Conservation (phyloP, 2,329 filamentous ascomycete species). For the Thelonectria olida region DNA sequence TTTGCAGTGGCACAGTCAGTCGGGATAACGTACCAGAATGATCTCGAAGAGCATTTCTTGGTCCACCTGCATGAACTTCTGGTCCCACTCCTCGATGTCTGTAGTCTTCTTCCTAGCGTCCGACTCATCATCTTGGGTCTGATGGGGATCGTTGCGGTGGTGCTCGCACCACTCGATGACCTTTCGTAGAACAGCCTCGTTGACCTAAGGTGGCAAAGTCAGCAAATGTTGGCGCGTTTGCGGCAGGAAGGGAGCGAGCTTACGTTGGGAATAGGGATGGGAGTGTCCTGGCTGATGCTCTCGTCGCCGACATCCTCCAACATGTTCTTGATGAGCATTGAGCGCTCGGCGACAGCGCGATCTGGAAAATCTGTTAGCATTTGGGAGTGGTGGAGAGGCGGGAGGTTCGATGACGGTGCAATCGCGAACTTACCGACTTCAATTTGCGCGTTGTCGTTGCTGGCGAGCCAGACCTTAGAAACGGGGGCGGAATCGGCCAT, state of each 20-base stretch:
- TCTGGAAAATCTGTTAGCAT: slow-evolving; percentile 58
- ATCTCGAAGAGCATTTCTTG: slow-evolving; percentile 99
- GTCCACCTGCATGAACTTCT: slow-evolving; percentile 99
- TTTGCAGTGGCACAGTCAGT: too few species aligned
- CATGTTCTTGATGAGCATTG: slow-evolving; percentile 97
- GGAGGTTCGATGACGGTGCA: slow-evolving; percentile 14
- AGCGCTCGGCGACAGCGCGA: slow-evolving; percentile 86
- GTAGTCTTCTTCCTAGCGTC: slow-evolving; percentile 98
- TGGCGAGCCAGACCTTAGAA: slow-evolving; percentile 59
- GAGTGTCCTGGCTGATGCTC: slow-evolving; percentile 62
- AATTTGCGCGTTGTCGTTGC: slow-evolving; percentile 60
- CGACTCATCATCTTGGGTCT: slow-evolving; percentile 85
- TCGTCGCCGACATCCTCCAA: slow-evolving; percentile 87
- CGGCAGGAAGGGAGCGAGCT: slow-evolving; percentile 36
- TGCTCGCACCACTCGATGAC: slow-evolving; percentile 98
- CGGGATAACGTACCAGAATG: slow-evolving; percentile 76
- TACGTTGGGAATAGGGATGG: slow-evolving; percentile 90
- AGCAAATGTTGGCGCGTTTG: slow-evolving; percentile 20
- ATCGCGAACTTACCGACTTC: slow-evolving; percentile 54
- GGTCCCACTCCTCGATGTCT: slow-evolving; percentile 99
- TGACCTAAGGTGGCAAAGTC: slow-evolving; percentile 66
- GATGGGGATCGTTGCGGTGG: slow-evolving; percentile 89
- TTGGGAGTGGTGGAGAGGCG: slow-evolving; percentile 2
- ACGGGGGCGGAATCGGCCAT: slow-evolving; percentile 48
- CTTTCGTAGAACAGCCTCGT: slow-evolving; percentile 92